Percentiles rank a stretch among this genome's conserved stretches.
Evolutionary conservation across 1,284 basidiomycete genomes (phyloP).

Genomic region (Cryptococcus floricola): DNA sequence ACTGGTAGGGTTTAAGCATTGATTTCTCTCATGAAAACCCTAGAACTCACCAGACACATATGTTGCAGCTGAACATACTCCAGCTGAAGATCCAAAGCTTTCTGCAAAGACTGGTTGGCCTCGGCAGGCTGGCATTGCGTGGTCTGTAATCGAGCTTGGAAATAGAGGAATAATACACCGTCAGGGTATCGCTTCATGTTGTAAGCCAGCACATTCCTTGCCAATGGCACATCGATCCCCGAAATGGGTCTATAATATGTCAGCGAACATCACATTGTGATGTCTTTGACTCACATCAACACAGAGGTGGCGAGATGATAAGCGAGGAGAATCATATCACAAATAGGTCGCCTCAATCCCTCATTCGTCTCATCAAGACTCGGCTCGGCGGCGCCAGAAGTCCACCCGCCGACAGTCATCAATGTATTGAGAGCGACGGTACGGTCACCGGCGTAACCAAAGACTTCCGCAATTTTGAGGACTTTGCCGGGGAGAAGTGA

Average conservation of each 20-base stretch:
- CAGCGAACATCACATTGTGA: neutral
- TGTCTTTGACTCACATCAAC: conserved; percentile 55
- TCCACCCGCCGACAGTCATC: conserved; percentile 82
- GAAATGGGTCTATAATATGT: conserved; percentile 56
- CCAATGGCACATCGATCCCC: conserved; percentile 68
- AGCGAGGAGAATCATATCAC: conserved; percentile 84
- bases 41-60: conserved; percentile 48
- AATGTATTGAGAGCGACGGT: conserved; percentile 68
- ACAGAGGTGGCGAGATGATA: conserved; percentile 87
- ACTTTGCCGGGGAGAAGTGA: conserved; percentile 68
- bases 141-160: conserved; percentile 77
- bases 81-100: conserved; percentile 49
- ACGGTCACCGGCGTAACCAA: conserved; percentile 87
- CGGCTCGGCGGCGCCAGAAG: conserved; percentile 55
- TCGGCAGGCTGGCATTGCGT: conserved; percentile 68
- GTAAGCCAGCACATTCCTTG: conserved; percentile 71
- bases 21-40: neutral
- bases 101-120: conserved; percentile 43
- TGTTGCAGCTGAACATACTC: conserved; percentile 52
- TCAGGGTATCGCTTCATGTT: conserved; percentile 62
- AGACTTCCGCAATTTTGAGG: conserved; percentile 72
- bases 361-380: conserved; percentile 61
- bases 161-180: conserved; percentile 88
- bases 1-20: conserved; percentile 40
- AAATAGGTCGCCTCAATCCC: conserved; percentile 77